phyloP scores from a whole-genome alignment of 1,139 yeast species.

The Debaryomyces sp. region DNA sequence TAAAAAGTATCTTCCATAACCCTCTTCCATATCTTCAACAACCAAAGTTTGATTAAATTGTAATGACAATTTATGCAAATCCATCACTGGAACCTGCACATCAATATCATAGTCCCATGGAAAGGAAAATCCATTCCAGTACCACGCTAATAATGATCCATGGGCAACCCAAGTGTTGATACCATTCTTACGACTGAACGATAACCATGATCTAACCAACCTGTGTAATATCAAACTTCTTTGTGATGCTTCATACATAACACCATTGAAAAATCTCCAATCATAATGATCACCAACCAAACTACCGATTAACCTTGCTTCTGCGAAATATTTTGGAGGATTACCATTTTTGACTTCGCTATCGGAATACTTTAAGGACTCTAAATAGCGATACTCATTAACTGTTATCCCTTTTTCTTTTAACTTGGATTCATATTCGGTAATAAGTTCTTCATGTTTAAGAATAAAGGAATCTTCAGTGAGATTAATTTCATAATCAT shows the following conservation, averaged over 20 bases:
- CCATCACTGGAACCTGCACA: slow-evolving; percentile 40
- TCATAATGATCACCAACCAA: slow-evolving; percentile 64
- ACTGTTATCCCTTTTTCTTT: slow-evolving; percentile 16
- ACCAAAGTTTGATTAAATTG: slow-evolving; percentile 42
- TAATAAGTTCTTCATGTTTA: slow-evolving; percentile 24
- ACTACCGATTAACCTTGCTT: slow-evolving; percentile 32
- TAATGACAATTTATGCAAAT: slow-evolving; percentile 31
- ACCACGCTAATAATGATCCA: slow-evolving; percentile 46
- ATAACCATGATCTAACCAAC: slow-evolving; percentile 49
- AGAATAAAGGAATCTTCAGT: slow-evolving; percentile 31
- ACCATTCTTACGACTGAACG: slow-evolving; percentile 47
- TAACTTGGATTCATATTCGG: slow-evolving; percentile 20
- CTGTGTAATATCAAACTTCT: slow-evolving; percentile 49
- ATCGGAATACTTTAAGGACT: slow-evolving; percentile 32
- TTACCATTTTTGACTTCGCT: slow-evolving; percentile 25
- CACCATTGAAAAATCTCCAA: slow-evolving; percentile 68
- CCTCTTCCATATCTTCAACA: slow-evolving; percentile 35
- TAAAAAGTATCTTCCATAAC: slow-evolving; percentile 37
- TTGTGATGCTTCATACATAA: slow-evolving; percentile 39
- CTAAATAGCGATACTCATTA: slow-evolving; percentile 28
- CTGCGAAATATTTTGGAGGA: slow-evolving; percentile 44
- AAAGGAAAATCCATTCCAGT: slow-evolving; percentile 41
- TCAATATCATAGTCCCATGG: slow-evolving; percentile 46
- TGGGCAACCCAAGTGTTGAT: slow-evolving; percentile 49
- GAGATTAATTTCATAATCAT: slow-evolving; percentile 29